Base-by-base conservation (phyloP, 257 asterid genomes). In the Nicotiana tabacum region DNA sequence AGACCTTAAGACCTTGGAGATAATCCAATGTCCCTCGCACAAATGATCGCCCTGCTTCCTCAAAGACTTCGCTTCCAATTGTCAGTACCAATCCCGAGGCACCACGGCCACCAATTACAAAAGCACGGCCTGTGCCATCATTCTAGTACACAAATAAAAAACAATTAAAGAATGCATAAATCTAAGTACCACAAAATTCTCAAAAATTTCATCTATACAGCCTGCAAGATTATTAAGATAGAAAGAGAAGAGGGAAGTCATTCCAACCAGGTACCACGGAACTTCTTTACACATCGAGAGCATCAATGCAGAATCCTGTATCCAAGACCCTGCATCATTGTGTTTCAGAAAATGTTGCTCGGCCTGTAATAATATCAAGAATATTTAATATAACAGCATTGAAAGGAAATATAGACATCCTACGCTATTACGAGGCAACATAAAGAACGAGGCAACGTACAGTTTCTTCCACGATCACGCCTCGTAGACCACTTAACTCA, bases 241-340 rank as follows among this genome's bases (percentile, higher is more conserved):
- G 13, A 51, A 8, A 55, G 53, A 78, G 37, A 24, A 18, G 39
- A 66, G 66, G 69, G 69, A 84, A 77, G 37, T 80, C 68, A 81
- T 84, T 77, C 96, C 90, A 88, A 96, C 99, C 92, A 96, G 90
- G 88, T 90, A 96, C 98, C 98, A 96, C 17, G 98, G 99, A 84
- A 94, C 98, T 92, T 96, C 99, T 88, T 93, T 94, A 88, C 98
- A 93, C 97, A 90, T 94, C 72, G 98, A 96, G 85, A 96, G 95
- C 98, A 93, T 93, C 90, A 94, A 83, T 24, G 98, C 99, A 33
- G 99, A 96, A 86, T 96, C 99, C 87, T 96, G 99, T 86, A 94
- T 96, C 99, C 99, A 96, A 32, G 99, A 96, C 77, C 99, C 99
- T 4, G 98, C 98, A 84, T 96, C 99, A 84, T 96, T 96, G 90